Conservation (phyloP, 768 basidiomycete genomes). For the Boletus tylopilopsis region DNA sequence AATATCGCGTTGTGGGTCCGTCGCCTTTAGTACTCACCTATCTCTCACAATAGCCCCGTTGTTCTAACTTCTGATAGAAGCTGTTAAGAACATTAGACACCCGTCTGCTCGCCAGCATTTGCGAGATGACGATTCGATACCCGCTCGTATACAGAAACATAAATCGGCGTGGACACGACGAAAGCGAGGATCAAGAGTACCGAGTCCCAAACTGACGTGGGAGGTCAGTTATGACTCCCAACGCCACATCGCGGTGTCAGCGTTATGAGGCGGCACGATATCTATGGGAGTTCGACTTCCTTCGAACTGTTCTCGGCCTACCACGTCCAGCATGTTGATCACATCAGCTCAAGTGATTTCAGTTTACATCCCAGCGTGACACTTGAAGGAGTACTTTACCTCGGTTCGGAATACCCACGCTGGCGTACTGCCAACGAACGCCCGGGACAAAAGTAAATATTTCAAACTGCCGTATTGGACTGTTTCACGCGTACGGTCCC, state of each 20-base stretch:
- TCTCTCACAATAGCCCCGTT: too few relatives aligned
- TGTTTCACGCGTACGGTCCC: background rate
- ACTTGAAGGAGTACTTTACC: conserved; percentile 2
- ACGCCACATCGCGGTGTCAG: conserved; percentile 1
- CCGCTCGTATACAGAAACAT: conserved; percentile 8
- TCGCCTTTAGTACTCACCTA: too few relatives aligned
- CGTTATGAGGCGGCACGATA: conserved; percentile 8
- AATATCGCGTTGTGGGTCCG: too few relatives aligned
- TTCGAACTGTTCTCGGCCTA: conserved; percentile 17
- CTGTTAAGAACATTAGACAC: background rate
- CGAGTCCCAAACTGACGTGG: conserved; percentile 21
- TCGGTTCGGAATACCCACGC: conserved; percentile 17
- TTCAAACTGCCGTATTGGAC: conserved; percentile 15
- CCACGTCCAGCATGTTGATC: conserved; percentile 8
- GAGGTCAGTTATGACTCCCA: conserved; percentile 5
- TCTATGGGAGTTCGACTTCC: too few relatives aligned
- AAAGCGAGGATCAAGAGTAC: conserved; percentile 12
- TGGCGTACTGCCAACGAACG: conserved; percentile 16
- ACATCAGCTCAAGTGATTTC: conserved; percentile 11
- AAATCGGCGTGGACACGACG: conserved; percentile 5
- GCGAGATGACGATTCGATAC: background rate
- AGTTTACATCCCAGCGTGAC: background rate
- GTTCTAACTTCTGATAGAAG: background rate
- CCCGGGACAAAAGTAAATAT: conserved; percentile 13
- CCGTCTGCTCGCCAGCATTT: background rate